A percentile compares a stretch with the other conserved stretches of the same genome.
Evolutionary conservation across 1,284 basidiomycete species (phyloP).

Genomic region (Veloboletus limbatus): DNA sequence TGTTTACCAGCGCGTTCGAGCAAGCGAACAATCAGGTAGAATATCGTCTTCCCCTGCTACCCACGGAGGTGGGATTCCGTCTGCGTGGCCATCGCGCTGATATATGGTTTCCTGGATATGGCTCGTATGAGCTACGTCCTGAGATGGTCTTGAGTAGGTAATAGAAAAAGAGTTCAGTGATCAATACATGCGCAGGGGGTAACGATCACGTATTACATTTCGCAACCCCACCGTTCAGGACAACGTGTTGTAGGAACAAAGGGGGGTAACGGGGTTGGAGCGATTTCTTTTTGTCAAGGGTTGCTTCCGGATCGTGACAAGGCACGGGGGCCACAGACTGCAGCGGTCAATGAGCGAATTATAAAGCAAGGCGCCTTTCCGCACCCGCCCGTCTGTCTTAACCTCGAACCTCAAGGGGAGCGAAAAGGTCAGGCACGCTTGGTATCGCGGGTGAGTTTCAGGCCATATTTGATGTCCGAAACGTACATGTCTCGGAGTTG

Average conservation of each 20-base stretch:
- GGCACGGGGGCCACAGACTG: background rate
- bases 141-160: too few species aligned
- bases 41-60: too few species aligned
- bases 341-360: background rate
- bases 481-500: background rate
- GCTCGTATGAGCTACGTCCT: too few species aligned
- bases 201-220: too few species aligned
- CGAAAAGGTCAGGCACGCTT: too few species aligned
- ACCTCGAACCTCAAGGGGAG: background rate
- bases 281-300: background rate
- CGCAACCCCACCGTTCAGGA: too few species aligned
- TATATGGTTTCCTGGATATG: slow-evolving; percentile 1
- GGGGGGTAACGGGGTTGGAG: background rate
- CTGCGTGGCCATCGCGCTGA: slow-evolving; percentile 5
- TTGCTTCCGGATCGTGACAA: too few species aligned
- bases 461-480: background rate
- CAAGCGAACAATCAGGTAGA: too few species aligned
- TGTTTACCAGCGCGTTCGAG: too few species aligned
- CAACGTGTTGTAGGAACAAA: too few species aligned
- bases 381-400: background rate
- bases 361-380: background rate
- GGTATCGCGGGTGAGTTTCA: background rate
- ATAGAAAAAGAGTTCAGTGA: too few species aligned
- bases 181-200: too few species aligned
- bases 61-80: slow-evolving; percentile 1